Percentiles rank a stretch among this genome's conserved stretches.
phyloP scores from a whole-genome alignment of 345 rosid species.

The Heritiera littoralis region DNA sequence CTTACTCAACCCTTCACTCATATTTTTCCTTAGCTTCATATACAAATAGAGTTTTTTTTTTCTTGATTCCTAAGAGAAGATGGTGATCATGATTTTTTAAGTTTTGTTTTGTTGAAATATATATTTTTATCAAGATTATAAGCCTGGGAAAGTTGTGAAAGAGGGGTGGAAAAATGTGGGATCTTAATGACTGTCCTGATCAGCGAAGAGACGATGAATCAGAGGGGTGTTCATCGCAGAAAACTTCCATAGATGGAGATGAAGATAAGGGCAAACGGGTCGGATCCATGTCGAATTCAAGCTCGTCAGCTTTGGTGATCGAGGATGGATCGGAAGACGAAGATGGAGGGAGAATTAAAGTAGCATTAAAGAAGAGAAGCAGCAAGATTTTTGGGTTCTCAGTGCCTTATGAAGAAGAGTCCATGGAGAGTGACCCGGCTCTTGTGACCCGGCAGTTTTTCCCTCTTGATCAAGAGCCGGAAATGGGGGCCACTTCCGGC shows the following conservation, averaged over 20 bases:
- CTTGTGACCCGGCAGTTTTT: slow-evolving; percentile 86
- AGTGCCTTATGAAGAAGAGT: slow-evolving; percentile 30
- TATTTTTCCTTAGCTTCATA: slow-evolving; percentile 12
- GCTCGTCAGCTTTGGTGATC: slow-evolving; percentile 80
- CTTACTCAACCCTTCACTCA: not conserved
- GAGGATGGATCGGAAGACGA: slow-evolving; percentile 84
- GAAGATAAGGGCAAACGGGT: slow-evolving; percentile 69
- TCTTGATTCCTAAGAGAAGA: not conserved
- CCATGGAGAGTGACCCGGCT: slow-evolving; percentile 36
- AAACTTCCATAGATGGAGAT: slow-evolving; percentile 37
- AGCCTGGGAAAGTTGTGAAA: slow-evolving; percentile 4
- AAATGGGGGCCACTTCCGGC: slow-evolving; percentile 38
- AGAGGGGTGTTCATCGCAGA: slow-evolving; percentile 49
- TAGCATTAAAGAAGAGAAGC: slow-evolving; percentile 38
- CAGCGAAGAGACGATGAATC: slow-evolving; percentile 47
- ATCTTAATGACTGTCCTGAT: slow-evolving; percentile 74
- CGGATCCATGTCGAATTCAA: slow-evolving; percentile 72
- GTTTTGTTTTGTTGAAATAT: not conserved
- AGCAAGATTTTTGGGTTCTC: slow-evolving; percentile 59
- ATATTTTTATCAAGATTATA: not conserved
- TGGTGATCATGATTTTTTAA: slow-evolving; percentile 14
- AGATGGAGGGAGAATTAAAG: slow-evolving; percentile 34
- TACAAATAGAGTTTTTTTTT: slow-evolving; percentile 3
- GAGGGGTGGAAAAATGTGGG: slow-evolving; percentile 52
- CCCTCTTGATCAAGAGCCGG: slow-evolving; percentile 54